Base-by-base conservation (phyloP, 768 basidiomycete genomes). In the Artomyces pyxidatus region DNA sequence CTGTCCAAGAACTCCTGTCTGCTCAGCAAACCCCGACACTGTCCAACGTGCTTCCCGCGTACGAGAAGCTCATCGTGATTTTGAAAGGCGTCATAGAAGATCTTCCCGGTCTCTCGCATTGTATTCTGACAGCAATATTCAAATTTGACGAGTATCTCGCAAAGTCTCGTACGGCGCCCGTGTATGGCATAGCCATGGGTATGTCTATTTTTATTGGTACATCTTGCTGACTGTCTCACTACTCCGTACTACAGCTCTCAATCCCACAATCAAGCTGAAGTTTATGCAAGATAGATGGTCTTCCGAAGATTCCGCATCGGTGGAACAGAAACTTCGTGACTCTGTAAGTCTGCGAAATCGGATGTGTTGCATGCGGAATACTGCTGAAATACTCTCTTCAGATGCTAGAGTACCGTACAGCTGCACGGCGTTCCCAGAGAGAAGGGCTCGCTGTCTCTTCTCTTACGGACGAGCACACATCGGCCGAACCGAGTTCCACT, bases 21-120 rank as follows among this genome's bases (percentile, higher is more conserved):
- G 61, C 59, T 6, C 62, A 69, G 48, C 49, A 60, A 21, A 66
- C 65, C 21, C 68, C 65, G 1, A 68, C 68, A 1, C 60, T 69
- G 1, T 65, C 63, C 1, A 38, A 57, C 10, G 66, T 58, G 1
- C 52, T 72, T 3, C 65, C 68, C 0, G 49, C 60, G 5, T 69
- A 63, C 43, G 66, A 72, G 49, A 19, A 53, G 6, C 54, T 72
- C 17, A 45, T 67, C 19, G 45, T 53, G 2, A 47, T n/a, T 12
- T n/a, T 35, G 3, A 35, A 35, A n/a, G 32, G 17, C 17, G 12
- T 35, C 32, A 3, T 11, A 11, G 6, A 35, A 2, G 32, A 35
- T n/a, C 32, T 35, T 11, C 32, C 3, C 32, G 12, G 17, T 3
- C 11, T 35, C 11, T 35, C 32, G 12, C 32, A 35, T n/a, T 11